Percentiles rank a stretch among this genome's conserved stretches.
Evolutionary conservation across 2,329 filamentous ascomycete species (phyloP).

Genomic region (Colletotrichum sp.): DNA sequence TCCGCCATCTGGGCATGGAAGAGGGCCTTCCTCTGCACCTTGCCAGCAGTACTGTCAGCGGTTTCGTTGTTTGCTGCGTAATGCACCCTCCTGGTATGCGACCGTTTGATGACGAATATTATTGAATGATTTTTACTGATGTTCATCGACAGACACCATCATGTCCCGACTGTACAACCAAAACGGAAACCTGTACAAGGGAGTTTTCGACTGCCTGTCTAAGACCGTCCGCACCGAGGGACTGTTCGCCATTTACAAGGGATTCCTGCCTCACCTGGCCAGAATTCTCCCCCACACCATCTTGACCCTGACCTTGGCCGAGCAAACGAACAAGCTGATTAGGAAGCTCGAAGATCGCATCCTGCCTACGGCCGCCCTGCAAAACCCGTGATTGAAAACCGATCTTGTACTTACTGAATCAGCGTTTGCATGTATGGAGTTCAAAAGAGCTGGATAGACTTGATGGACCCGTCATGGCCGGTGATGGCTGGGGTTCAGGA

Average conservation of each 20-base stretch:
- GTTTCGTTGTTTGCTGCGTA: conserved; percentile 94
- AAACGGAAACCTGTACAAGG: conserved; percentile 93
- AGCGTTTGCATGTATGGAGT: conserved; percentile 21
- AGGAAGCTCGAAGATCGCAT: conserved; percentile 73
- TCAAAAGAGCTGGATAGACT: conserved; percentile 7
- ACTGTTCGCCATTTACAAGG: conserved; percentile 93
- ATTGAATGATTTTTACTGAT: background rate
- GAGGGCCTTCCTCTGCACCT: conserved; percentile 91
- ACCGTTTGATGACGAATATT: background rate
- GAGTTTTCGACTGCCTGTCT: conserved; percentile 88
- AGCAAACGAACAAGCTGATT: conserved; percentile 96
- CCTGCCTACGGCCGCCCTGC: conserved; percentile 45
- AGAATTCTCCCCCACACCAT: conserved; percentile 96
- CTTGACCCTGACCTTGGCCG: conserved; percentile 88
- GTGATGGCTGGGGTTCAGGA: background rate
- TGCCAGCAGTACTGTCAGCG: conserved; percentile 85
- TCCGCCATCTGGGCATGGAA: conserved; percentile 84
- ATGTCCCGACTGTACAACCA: conserved; percentile 99
- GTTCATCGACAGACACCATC: conserved; percentile 73
- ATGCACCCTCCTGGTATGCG: conserved; percentile 92
- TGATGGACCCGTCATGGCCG: background rate
- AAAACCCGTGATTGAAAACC: conserved; percentile 27
- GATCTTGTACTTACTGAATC: conserved; percentile 9
- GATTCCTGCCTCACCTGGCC: conserved; percentile 92
- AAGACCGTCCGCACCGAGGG: conserved; percentile 94